Evolutionary conservation across 192 early-diverging fungal species (phyloP), one percentile per base, ranked within the genome.

Genomic region (Geranomyces variabilis): DNA sequence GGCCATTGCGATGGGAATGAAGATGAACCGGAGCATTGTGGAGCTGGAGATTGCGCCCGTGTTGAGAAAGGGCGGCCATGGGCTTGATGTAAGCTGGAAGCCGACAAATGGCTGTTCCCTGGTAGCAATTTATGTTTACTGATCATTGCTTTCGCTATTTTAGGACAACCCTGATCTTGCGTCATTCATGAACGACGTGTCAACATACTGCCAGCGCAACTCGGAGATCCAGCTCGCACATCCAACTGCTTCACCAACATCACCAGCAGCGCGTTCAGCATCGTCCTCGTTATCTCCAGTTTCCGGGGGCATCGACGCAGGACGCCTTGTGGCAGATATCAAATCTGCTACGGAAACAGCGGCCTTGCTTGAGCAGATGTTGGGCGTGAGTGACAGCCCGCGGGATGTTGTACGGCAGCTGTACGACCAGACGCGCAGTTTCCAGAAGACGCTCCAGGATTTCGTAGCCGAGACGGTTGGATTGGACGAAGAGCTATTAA

Each of bases 1-100:
- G 84, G 92, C 93, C 3, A 77, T 96, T n/a, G 81, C 91, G 3
- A 90, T 88, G 10, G 89, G 89, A n/a, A 82, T 95, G 34, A 89
- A 90, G 63, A 88, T 92, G 75, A 96, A 93, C 76, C 73, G 80
- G 46, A 88, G 88, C 51, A 70, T 96, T 49, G 87, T 87, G 22
- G 86, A 83, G 64, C 72, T 96, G 36, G 92, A 94, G 63, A 73
- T 96, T 59, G 70, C 68, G 1, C 78, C 73, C 45, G 26, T 67
- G 44, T 24, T 66, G 57, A 58, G 59, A 19, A 43, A 53, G 43
- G 58, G 45, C 29, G 67, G 53, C 4, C 36, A 41, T 41, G 36
- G 36, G 36, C 36, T 24, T n/a, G 64, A 26, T 26, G 28, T 66
- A 26, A 9, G n/a, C 24, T 41, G 63, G 33, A 31, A 48, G n/a